phyloP scores from a whole-genome alignment of 2,329 filamentous ascomycete genomes.

The Talaromyces marneffei region DNA sequence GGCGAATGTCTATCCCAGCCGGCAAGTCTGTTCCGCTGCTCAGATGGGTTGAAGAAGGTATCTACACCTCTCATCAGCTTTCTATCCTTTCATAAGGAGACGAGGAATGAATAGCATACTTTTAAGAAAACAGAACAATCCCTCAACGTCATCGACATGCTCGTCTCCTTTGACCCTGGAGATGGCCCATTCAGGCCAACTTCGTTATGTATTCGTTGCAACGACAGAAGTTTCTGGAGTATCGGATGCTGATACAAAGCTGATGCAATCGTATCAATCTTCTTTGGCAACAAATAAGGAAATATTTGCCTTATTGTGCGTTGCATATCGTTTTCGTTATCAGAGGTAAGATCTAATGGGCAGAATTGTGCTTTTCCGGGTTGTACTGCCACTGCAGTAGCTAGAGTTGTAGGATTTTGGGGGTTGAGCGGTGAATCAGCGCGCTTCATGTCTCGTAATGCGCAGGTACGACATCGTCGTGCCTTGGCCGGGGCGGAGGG shows the following conservation, averaged over 20 bases:
- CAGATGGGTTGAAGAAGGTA: background rate
- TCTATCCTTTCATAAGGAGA: background rate
- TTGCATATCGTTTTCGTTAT: slow-evolving; percentile 39
- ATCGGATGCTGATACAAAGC: slow-evolving; percentile 32
- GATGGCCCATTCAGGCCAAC: slow-evolving; percentile 33
- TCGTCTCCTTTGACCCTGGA: slow-evolving; percentile 45
- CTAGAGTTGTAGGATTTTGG: background rate
- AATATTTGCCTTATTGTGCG: slow-evolving; percentile 33
- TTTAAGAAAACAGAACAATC: slow-evolving; percentile 72
- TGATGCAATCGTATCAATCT: slow-evolving; percentile 28
- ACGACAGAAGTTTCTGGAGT: slow-evolving; percentile 29
- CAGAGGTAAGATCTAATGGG: slow-evolving; percentile 58
- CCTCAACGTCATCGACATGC: slow-evolving; percentile 70
- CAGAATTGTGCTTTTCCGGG: slow-evolving; percentile 47
- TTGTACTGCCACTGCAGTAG: background rate
- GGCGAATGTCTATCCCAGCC: slow-evolving; percentile 41
- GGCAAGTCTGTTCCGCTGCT: too few species aligned
- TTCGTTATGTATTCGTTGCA: slow-evolving; percentile 30
- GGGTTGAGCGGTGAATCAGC: background rate
- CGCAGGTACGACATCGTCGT: slow-evolving; percentile 69
- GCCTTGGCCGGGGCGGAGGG: slow-evolving; percentile 61
- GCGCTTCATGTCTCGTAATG: slow-evolving; percentile 48
- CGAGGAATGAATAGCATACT: too few species aligned
- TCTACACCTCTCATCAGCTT: background rate
- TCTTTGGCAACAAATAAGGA: slow-evolving; percentile 25